These are phyloP conservation scores for Cucurbita ficifolia DNA, from an alignment of 306 rosid genomes.

Conservation along the genomic window DNA sequence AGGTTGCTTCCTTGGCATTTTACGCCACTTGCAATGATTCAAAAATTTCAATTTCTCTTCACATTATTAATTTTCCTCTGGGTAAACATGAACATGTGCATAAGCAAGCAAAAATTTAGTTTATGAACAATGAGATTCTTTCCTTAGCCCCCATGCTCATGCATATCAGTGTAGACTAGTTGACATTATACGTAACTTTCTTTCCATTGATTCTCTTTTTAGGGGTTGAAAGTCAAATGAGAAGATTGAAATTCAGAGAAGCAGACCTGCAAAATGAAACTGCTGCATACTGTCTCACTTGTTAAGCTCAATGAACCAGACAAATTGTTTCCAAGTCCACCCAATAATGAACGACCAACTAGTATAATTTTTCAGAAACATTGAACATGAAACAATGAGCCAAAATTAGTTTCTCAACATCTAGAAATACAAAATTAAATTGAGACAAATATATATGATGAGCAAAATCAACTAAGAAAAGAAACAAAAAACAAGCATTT, in stretches of 20 bases:
- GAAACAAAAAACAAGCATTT: not conserved
- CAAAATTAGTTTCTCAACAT: not conserved
- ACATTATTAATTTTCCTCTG: not conserved
- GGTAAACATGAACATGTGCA: no score
- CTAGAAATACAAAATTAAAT: not conserved
- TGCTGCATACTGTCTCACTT: conserved; percentile 26
- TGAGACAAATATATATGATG: not conserved
- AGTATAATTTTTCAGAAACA: conserved; percentile 1
- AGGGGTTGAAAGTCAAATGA: not conserved
- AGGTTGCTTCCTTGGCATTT: not conserved
- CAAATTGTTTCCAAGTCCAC: conserved; percentile 34
- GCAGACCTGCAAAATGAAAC: conserved; percentile 49
- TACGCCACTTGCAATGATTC: not conserved
- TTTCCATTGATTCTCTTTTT: not conserved
- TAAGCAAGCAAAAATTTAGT: no score
- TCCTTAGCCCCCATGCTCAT: not conserved
- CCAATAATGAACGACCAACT: conserved; percentile 56
- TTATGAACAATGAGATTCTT: not conserved
- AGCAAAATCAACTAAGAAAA: not conserved
- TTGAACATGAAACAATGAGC: not conserved
- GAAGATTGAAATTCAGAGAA: not conserved
- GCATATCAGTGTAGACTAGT: not conserved
- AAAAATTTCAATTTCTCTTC: not conserved
- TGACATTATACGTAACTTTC: not conserved
- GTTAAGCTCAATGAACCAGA: conserved; percentile 30